phyloP scores from a whole-genome alignment of 306 rosid genomes.

The Leucaena leucocephala region DNA sequence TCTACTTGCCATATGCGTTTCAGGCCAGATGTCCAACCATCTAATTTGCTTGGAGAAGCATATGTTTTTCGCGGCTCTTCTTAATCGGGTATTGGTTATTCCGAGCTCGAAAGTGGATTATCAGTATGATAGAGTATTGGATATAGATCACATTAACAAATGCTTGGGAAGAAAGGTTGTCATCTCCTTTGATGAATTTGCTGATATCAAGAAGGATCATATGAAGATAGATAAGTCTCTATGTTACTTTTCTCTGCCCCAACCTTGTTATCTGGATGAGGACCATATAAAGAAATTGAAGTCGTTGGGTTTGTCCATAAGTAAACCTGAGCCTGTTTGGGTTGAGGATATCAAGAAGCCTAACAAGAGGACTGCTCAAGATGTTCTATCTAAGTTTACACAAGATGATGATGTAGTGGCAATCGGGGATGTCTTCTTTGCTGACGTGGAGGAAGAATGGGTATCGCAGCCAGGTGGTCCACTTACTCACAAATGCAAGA shows the following conservation, averaged over 20 bases:
- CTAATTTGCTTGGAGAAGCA: conserved; percentile 96
- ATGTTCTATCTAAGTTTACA: conserved; percentile 65
- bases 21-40: conserved; percentile 97
- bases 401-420: conserved; percentile 79
- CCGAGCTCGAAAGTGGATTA: conserved; percentile 83
- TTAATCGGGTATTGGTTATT: conserved; percentile 74
- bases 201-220: conserved; percentile 62
- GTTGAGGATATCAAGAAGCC: conserved; percentile 70
- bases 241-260: conserved; percentile 78
- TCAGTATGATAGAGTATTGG: conserved; percentile 72
- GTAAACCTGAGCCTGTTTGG: conserved; percentile 72
- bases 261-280: conserved; percentile 75
- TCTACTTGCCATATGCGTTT: conserved; percentile 76
- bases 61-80: conserved; percentile 90
- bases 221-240: conserved; percentile 69
- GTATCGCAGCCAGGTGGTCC: conserved; percentile 96
- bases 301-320: conserved; percentile 65
- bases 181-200: conserved; percentile 74
- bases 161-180: conserved; percentile 87
- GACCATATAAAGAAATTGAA: conserved; percentile 70
- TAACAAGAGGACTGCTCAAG: conserved; percentile 65
- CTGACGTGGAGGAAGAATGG: conserved; percentile 82
- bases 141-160: conserved; percentile 73
- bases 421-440: conserved; percentile 88
- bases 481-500: conserved; percentile 81